A percentile compares a stretch with the other conserved stretches of the same genome.
phyloP scores from a whole-genome alignment of 371 early-diverging fungal genomes.

The Apophysomyces trapeziformis region DNA sequence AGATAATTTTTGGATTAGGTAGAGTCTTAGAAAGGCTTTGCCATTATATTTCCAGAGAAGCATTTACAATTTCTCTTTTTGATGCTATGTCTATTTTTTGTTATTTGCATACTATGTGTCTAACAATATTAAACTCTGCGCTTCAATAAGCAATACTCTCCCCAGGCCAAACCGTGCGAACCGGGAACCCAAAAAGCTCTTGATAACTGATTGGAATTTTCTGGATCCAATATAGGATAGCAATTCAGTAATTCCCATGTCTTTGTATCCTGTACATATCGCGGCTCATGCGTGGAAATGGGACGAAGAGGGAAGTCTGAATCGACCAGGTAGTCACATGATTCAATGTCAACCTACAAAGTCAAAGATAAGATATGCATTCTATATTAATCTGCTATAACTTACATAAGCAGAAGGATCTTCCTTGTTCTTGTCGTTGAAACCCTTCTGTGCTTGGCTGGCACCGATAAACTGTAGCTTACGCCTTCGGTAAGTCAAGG shows the following conservation, averaged over 20 bases:
- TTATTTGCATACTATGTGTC: not conserved
- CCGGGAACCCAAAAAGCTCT: constrained; percentile 67
- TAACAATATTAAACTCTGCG: constrained; percentile 20
- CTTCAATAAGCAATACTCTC: constrained; percentile 68
- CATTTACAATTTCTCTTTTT: not conserved
- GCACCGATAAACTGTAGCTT: constrained; percentile 48
- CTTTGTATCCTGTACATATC: constrained; percentile 38
- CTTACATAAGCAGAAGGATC: constrained; percentile 66
- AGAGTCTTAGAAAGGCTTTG: no score
- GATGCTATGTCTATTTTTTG: not conserved
- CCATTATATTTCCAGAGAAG: no score
- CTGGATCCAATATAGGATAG: constrained; percentile 62
- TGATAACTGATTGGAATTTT: constrained; percentile 44
- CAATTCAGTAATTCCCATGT: constrained; percentile 62
- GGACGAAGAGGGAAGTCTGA: constrained; percentile 53
- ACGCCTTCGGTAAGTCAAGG: constrained; percentile 32
- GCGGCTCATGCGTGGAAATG: constrained; percentile 18
- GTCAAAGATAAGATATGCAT: not conserved
- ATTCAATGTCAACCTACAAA: constrained; percentile 47
- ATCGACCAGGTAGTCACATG: constrained; percentile 80
- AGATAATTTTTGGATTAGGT: no score
- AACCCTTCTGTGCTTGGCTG: constrained; percentile 46
- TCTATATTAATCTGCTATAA: not conserved
- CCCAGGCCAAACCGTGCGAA: constrained; percentile 54
- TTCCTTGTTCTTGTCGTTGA: constrained; percentile 78